Conservation (phyloP, 169 alveolate genomes). For the Plasmodium fragile region DNA sequence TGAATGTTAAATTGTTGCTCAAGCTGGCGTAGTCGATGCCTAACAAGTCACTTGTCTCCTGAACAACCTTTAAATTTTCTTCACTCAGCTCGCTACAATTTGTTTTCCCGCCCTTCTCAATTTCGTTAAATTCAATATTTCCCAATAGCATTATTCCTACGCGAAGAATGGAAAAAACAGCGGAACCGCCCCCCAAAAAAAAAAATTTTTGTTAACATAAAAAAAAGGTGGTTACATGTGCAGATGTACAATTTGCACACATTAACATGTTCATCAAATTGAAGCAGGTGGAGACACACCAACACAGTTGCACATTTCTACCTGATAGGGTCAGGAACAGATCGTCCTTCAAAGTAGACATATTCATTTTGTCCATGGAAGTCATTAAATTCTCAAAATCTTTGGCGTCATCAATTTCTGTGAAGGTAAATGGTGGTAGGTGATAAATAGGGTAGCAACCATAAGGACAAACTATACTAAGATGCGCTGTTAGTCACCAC, state of each 20-base stretch:
- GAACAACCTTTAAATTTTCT: conserved; percentile 70
- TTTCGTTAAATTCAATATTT: conserved; percentile 81
- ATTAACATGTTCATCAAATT: background rate
- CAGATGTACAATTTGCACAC: background rate
- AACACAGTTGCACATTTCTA: conserved; percentile 1
- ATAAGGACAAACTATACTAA: background rate
- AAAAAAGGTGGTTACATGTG: background rate
- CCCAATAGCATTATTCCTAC: conserved; percentile 87
- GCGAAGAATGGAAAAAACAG: background rate
- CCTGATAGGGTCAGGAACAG: conserved; percentile 55
- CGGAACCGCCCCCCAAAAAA: background rate
- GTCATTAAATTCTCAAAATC: conserved; percentile 30
- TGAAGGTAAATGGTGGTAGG: background rate
- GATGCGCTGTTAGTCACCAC: background rate
- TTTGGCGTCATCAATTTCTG: conserved; percentile 56
- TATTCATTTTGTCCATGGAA: conserved; percentile 68
- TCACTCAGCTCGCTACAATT: conserved; percentile 77
- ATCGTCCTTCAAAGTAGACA: conserved; percentile 44
- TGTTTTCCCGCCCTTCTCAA: conserved; percentile 80
- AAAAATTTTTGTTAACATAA: too few relatives aligned
- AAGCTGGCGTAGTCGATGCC: conserved; percentile 77
- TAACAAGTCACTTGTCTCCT: conserved; percentile 66
- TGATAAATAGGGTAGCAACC: background rate
- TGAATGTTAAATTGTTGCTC: conserved; percentile 72
- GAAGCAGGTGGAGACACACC: background rate